Base-by-base conservation (phyloP, 108 stramenopile species). In the Nannochloropsis gaditana region DNA sequence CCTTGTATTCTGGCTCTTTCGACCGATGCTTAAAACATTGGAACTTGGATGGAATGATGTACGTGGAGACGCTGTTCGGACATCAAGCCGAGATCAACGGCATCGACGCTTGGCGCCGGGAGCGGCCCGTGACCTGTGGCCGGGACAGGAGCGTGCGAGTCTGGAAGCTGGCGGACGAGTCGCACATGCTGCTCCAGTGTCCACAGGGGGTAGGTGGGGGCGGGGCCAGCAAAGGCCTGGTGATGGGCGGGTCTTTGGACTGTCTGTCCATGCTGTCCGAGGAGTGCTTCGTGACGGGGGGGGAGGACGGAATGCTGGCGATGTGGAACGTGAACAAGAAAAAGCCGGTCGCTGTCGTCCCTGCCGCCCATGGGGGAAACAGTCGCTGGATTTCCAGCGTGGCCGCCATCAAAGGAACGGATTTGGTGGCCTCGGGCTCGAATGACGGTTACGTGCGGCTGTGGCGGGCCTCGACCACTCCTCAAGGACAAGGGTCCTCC, bases 81-180 rank as follows among this genome's bases (percentile, higher is more conserved):
- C 99, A 99, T 85, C 96, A 97, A 91, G 93, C 95, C 43, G 95
- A 92, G 43, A 92, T 99, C 81, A 91, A 90, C 1, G 91, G 86
- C 42, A 88, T 99, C 41, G 95, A 95, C 85, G 96, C 96, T 79
- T 83, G 73, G 41, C 88, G 91, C 31, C 92, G 94, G 50, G 95
- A 95, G 85, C 92, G 96, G 42, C 95, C 96, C 1, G 92, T 96
- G 9, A 94, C 95, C 1, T 94, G 94, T 15, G 95, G 92, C 43
- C 84, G 92, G 80, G 98, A 98, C 88, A 92, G 95, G 59, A 95
- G 96, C 2, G 95, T 93, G 45, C 94, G 99, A 41, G 92, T 93
- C 42, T 99, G 99, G 99, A 99, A 99, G 90, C 85, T 99, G 43
- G 91, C 92, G 19, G 97, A 98, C 86, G 97, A 97, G 87, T 96